Evolutionary conservation across 2,329 filamentous ascomycete species (phyloP).

Genomic region (Calonectria naviculata): DNA sequence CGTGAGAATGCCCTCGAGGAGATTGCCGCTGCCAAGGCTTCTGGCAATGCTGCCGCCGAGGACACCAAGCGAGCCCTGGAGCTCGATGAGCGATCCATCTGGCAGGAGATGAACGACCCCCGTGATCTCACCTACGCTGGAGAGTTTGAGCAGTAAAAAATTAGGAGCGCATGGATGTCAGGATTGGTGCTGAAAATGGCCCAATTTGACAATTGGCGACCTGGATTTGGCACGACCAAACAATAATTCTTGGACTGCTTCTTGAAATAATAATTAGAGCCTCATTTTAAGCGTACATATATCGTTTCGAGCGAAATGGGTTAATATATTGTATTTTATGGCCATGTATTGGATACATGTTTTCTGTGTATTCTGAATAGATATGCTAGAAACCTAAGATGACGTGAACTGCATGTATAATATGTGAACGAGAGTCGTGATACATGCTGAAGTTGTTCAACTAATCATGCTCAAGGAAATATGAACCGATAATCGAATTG

Average conservation of each 20-base stretch:
- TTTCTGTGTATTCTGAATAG: not conserved
- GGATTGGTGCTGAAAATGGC: not conserved
- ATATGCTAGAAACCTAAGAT: too few species aligned
- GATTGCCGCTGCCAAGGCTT: constrained; percentile 42
- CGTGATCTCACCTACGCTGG: constrained; percentile 59
- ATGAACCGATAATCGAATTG: too few species aligned
- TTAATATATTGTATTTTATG: not conserved
- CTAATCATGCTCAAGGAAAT: too few species aligned
- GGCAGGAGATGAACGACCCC: constrained; percentile 58
- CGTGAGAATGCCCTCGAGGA: constrained; percentile 50
- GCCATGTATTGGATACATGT: not conserved
- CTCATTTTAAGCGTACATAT: not conserved
- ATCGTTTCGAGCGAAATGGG: not conserved
- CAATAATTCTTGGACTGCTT: not conserved
- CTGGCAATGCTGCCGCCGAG: constrained; percentile 17
- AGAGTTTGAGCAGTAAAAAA: constrained; percentile 46
- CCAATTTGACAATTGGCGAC: not conserved
- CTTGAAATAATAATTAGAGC: not conserved
- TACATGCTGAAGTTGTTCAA: too few species aligned
- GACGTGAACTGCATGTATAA: too few species aligned
- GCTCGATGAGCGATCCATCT: constrained; percentile 53
- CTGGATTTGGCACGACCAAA: not conserved
- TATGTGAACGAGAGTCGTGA: too few species aligned
- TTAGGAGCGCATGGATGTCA: not conserved
- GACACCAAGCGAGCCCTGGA: constrained; percentile 42